Evolutionary conservation across 768 basidiomycete species (phyloP).

Genomic region (Pleurotus djamor): DNA sequence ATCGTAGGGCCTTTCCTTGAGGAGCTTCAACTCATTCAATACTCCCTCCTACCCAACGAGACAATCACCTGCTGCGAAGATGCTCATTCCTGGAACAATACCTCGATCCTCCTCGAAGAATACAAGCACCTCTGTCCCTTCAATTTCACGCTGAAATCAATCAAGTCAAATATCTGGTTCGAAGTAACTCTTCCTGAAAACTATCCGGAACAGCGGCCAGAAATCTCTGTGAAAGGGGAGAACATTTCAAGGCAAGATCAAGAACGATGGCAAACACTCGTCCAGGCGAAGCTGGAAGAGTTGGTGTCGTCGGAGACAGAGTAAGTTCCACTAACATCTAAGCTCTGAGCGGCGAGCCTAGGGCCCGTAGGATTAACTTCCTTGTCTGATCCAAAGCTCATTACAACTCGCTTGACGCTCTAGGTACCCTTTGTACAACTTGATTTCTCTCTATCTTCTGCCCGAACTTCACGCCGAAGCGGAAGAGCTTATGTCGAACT

Average conservation of each 20-base stretch:
- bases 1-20: no score
- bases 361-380: background rate
- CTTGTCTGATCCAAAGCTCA: background rate
- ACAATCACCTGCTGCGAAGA: no score
- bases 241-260: slow-evolving; percentile 44
- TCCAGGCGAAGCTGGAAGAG: slow-evolving; percentile 35
- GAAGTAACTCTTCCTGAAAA: slow-evolving; percentile 22
- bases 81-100: background rate
- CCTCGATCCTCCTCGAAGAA: background rate
- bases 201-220: slow-evolving; percentile 12
- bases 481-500: slow-evolving; percentile 1
- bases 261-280: slow-evolving; percentile 41
- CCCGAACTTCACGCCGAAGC: slow-evolving; percentile 48
- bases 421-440: slow-evolving; percentile 63
- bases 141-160: slow-evolving; percentile 30
- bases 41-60: no score
- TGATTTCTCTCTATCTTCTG: slow-evolving; percentile 55
- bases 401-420: background rate
- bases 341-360: no score
- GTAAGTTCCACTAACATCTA: slow-evolving; percentile 13
- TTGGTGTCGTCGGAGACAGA: slow-evolving; percentile 27
- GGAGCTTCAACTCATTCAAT: no score
- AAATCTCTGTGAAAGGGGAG: slow-evolving; percentile 45
- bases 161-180: slow-evolving; percentile 29
- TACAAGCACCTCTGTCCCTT: slow-evolving; percentile 18